Percentiles rank a stretch among this genome's conserved stretches.
Evolutionary conservation across 1,284 basidiomycete genomes (phyloP).

Genomic region (Cutaneotrichosporon mucoides): DNA sequence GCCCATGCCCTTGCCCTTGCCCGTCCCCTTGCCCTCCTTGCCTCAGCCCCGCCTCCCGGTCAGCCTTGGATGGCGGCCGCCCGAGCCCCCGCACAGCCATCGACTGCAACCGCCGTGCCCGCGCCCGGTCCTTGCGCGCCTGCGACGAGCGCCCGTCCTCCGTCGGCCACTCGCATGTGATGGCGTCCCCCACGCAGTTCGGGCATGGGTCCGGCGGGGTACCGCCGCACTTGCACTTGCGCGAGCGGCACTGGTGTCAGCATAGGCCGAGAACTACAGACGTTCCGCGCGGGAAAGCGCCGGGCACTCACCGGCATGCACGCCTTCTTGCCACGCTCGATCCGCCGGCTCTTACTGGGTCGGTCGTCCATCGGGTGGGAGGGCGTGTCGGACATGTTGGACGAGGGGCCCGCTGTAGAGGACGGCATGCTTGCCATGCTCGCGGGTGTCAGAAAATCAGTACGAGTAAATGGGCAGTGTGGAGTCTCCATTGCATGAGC

Average conservation of each 20-base stretch:
- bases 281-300: no score
- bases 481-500: no score
- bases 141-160: constrained; percentile 26
- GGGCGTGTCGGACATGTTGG: no score
- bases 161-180: constrained; percentile 27
- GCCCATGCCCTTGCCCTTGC: no score
- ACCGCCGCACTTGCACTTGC: constrained; percentile 29
- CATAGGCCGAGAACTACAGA: neutral
- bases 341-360: constrained; percentile 1
- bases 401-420: no score
- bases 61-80: constrained; percentile 3
- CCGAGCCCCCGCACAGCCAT: constrained; percentile 6
- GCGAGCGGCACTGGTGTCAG: constrained; percentile 23
- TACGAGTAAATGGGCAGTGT: no score
- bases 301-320: constrained; percentile 6
- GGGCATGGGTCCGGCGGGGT: constrained; percentile 24
- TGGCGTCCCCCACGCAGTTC: constrained; percentile 23
- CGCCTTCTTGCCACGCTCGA: constrained; percentile 9
- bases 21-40: no score
- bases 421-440: no score
- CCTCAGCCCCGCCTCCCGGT: neutral
- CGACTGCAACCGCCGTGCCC: neutral
- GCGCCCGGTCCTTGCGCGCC: constrained; percentile 18
- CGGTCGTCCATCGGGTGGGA: neutral
- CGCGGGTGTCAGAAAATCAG: no score